These are phyloP conservation scores for Magnaporthales sp. DNA, from an alignment of 2,329 filamentous ascomycete genomes.

Conservation along the genomic window DNA sequence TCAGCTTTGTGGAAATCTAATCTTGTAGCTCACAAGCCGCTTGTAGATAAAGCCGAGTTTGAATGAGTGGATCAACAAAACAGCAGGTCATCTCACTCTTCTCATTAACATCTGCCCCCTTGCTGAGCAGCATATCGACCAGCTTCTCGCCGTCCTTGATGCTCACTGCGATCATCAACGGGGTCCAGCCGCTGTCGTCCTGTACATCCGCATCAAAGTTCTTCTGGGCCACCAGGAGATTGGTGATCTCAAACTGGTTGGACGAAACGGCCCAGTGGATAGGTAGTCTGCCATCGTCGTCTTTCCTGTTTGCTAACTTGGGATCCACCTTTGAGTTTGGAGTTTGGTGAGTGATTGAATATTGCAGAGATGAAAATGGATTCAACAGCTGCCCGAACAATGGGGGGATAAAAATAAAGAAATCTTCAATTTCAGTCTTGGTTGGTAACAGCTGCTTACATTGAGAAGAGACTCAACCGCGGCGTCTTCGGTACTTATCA, in stretches of 20 bases:
- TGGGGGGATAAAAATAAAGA: too few species aligned
- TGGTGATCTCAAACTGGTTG: conserved; percentile 67
- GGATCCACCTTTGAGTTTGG: conserved; percentile 57
- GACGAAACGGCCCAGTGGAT: conserved; percentile 92
- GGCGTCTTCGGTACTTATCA: conserved; percentile 38
- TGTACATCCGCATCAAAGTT: conserved; percentile 75
- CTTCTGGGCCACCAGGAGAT: conserved; percentile 60
- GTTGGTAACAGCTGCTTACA: conserved; percentile 32
- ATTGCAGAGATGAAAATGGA: neutral
- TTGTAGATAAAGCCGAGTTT: neutral
- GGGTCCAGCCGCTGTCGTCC: conserved; percentile 76
- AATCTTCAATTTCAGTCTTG: too few species aligned
- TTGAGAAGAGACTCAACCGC: conserved; percentile 68
- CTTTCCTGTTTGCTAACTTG: conserved; percentile 61
- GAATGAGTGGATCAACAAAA: neutral
- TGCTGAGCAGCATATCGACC: conserved; percentile 57
- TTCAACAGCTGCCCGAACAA: neutral
- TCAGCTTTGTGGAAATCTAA: neutral
- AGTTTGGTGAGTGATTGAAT: neutral
- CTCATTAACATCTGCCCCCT: conserved; percentile 63
- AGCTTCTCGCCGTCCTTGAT: conserved; percentile 63
- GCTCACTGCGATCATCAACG: conserved; percentile 74
- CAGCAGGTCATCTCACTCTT: conserved; percentile 39
- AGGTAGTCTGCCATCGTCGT: conserved; percentile 81
- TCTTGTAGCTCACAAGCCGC: neutral